A percentile compares a stretch with the other conserved stretches of the same genome.
These are phyloP conservation scores for Musa troglodytarum DNA, from an alignment of 176 grass and related monocot genomes.

Conservation along the genomic window DNA sequence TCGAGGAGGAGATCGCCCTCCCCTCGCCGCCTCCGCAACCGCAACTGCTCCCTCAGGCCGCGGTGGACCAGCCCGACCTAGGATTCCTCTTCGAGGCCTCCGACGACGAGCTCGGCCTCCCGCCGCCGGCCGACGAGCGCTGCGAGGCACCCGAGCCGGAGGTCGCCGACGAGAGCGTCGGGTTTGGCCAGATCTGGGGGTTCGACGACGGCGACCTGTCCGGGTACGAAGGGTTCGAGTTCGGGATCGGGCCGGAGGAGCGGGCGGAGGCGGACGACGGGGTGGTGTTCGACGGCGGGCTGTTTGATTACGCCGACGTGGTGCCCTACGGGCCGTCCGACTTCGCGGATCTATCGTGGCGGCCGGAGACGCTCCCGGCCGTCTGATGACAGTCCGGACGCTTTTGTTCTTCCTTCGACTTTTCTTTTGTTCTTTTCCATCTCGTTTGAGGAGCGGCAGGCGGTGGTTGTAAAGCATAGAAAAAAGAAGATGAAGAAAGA, in stretches of 20 bases:
- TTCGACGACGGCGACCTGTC: slow-evolving; percentile 26
- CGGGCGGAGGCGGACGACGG: neutral
- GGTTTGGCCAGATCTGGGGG: slow-evolving; percentile 28
- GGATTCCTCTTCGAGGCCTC: slow-evolving; percentile 40
- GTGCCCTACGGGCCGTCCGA: neutral
- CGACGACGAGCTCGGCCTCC: slow-evolving; percentile 42
- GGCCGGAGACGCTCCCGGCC: slow-evolving; percentile 13
- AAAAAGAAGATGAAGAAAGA: neutral
- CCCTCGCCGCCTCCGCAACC: neutral
- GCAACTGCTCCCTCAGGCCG: neutral
- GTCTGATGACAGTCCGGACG: neutral
- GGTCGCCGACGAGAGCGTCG: neutral
- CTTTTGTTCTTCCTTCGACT: neutral
- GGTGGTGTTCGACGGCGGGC: neutral
- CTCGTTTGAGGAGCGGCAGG: neutral
- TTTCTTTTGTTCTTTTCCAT: neutral
- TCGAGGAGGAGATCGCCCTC: slow-evolving; percentile 34
- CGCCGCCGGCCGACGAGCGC: slow-evolving; percentile 10
- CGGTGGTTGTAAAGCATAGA: neutral
- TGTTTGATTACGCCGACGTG: slow-evolving; percentile 15
- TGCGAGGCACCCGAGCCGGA: neutral
- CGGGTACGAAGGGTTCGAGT: slow-evolving; percentile 7
- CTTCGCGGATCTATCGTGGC: slow-evolving; percentile 10
- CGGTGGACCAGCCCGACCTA: slow-evolving; percentile 13
- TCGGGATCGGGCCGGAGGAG: neutral